Base-by-base conservation (phyloP, 2,329 filamentous ascomycete species). In the Rhynchosporium graminicola region DNA sequence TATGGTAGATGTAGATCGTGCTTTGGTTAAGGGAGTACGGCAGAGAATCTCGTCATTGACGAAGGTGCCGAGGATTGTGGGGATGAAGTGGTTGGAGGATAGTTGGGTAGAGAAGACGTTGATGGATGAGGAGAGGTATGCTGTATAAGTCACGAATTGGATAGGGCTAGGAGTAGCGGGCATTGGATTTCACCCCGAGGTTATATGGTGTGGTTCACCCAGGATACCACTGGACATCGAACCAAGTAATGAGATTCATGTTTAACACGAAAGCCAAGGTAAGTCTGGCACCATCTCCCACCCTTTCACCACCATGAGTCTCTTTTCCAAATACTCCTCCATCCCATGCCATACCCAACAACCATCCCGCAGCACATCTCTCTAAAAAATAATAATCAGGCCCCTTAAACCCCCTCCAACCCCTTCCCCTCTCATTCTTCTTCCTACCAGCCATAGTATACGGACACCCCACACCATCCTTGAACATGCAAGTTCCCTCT, bases 41-140 rank as follows among this genome's bases (percentile, higher is more conserved):
- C 72, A 77, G 4, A 70, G 73, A 55, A 76, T 85, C 20, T 82
- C 83, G 63, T 70, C 69, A 26, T 74, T 81, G 58, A 74, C 72
- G 6, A 77, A 73, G 59, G 76, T 92, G 42, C 91, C 93, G 0
- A 80, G 91, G 66, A 76, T 94, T 6, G 89, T 97, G 2, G 83
- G 78, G 0, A 74, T 81, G 9, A 79, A 80, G 13, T 99, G 95
- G 95, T 77, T 97, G 0, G 82, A 87, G 57, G 86, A 89, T 58
- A 91, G 90, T 70, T 97, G 93, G 92, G 80, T 80, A 63, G 91
- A 94, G 74, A 82, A 80, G 66, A 96, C 92, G 0, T 72, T 90
- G 64, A 74, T 97, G 52, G 91, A 96, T 67, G 94, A 97, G 77
- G 91, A 94, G 70, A 76, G 78, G 46, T 86, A 82, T 70, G 73